phyloP scores from a whole-genome alignment of 345 rosid genomes.

The Microthlaspi erraticum region DNA sequence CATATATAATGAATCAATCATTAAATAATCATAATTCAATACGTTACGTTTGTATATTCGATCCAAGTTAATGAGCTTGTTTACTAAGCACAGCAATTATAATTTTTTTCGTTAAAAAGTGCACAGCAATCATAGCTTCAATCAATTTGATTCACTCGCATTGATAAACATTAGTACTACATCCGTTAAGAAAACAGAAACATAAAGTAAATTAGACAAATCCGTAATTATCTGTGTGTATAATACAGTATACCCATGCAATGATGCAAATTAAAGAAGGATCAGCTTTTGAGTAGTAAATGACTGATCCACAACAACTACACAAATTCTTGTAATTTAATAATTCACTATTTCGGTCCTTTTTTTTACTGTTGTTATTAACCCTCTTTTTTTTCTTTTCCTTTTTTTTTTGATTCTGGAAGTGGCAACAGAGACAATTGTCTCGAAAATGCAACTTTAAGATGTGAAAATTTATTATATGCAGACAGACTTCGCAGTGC shows the following conservation, averaged over 20 bases:
- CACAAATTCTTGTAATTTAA: background rate
- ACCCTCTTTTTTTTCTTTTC: background rate
- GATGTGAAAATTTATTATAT: background rate
- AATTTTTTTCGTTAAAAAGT: background rate
- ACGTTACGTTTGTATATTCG: background rate
- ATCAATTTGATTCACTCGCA: background rate
- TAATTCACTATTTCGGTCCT: slow-evolving; percentile 3
- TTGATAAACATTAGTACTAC: background rate
- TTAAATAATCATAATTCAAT: background rate
- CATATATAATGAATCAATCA: background rate
- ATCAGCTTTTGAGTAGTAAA: slow-evolving; percentile 43
- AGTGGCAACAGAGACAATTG: background rate
- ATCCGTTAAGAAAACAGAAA: too few relatives aligned
- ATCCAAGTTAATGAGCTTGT: background rate
- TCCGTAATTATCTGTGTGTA: too few relatives aligned
- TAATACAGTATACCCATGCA: background rate
- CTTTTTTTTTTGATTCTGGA: background rate
- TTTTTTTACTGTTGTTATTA: background rate
- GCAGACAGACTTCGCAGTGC: background rate
- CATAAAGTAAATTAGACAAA: too few relatives aligned
- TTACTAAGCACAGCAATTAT: background rate
- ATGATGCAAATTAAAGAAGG: slow-evolving; percentile 20
- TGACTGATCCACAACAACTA: slow-evolving; percentile 21
- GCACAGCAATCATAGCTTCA: background rate
- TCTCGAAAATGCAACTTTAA: slow-evolving; percentile 11